Evolutionary conservation across 1,284 basidiomycete genomes (phyloP).

Genomic region (Flammula alnicola): DNA sequence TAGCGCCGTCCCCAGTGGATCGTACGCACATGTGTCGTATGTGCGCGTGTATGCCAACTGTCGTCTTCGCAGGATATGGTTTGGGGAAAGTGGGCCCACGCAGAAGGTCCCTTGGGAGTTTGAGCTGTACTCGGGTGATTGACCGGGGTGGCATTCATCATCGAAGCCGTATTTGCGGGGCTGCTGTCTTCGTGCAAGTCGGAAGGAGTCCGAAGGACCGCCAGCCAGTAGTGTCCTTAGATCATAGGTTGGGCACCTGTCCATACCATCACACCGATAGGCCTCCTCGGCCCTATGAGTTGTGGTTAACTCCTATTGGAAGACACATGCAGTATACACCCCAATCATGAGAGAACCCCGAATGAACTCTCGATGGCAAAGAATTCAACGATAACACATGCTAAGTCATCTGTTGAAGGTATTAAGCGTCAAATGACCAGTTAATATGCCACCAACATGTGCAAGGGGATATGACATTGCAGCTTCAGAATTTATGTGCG

Average conservation of each 20-base stretch:
- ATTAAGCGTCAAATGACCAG: no score
- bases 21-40: conserved; percentile 69
- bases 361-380: no score
- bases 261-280: not conserved
- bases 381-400: no score
- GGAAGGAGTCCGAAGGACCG: not conserved
- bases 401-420: no score
- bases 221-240: not conserved
- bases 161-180: no score
- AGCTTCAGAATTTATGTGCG: no score
- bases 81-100: conserved; percentile 59
- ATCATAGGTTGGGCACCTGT: not conserved
- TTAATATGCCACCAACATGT: no score
- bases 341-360: not conserved
- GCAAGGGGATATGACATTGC: no score
- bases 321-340: not conserved
- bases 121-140: conserved; percentile 45
- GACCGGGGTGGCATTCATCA: conserved; percentile 5
- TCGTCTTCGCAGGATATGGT: conserved; percentile 80
- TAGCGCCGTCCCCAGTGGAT: conserved; percentile 54
- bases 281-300: not conserved
- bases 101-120: conserved; percentile 75
- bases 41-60: conserved; percentile 84
- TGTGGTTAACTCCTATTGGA: not conserved
- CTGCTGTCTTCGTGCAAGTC: not conserved